Percentiles rank a stretch among this genome's conserved stretches.
phyloP scores from a whole-genome alignment of 2,329 filamentous ascomycete genomes.

The Septoria petroselini region DNA sequence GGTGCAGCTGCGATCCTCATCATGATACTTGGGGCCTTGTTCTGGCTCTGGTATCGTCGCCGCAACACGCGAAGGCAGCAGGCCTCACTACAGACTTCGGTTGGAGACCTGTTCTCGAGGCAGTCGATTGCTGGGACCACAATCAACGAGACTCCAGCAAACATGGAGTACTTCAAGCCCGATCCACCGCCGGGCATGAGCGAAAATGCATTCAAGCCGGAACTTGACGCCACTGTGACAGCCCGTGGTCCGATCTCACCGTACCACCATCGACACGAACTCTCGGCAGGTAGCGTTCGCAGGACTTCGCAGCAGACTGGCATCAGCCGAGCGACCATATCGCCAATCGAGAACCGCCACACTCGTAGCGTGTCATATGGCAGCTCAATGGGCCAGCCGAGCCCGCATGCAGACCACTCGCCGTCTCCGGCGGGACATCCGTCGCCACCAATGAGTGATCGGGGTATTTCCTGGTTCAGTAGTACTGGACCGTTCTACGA shows the following conservation, averaged over 20 bases:
- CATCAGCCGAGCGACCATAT: slow-evolving; percentile 19
- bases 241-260: slow-evolving; percentile 12
- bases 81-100: slow-evolving; percentile 4
- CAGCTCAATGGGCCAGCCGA: slow-evolving; percentile 13
- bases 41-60: slow-evolving; percentile 15
- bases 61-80: slow-evolving; percentile 1
- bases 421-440: slow-evolving; percentile 6
- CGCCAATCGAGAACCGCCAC: slow-evolving; percentile 19
- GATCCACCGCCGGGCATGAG: neutral
- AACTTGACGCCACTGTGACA: slow-evolving; percentile 17
- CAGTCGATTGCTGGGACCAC: slow-evolving; percentile 21
- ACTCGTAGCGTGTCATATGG: slow-evolving; percentile 14
- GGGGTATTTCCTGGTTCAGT: slow-evolving; percentile 1
- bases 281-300: slow-evolving; percentile 16
- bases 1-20: slow-evolving; percentile 8
- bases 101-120: neutral
- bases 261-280: slow-evolving; percentile 21
- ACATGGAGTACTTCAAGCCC: slow-evolving; percentile 19
- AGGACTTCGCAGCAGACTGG: slow-evolving; percentile 18
- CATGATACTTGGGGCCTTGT: slow-evolving; percentile 5
- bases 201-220: slow-evolving; percentile 21
- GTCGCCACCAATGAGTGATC: neutral
- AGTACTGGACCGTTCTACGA: neutral
- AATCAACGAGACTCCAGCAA: slow-evolving; percentile 15
- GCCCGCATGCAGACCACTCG: slow-evolving; percentile 5